phyloP scores from a whole-genome alignment of 2,329 filamentous ascomycete species.

The Aspergillus caelatus region DNA sequence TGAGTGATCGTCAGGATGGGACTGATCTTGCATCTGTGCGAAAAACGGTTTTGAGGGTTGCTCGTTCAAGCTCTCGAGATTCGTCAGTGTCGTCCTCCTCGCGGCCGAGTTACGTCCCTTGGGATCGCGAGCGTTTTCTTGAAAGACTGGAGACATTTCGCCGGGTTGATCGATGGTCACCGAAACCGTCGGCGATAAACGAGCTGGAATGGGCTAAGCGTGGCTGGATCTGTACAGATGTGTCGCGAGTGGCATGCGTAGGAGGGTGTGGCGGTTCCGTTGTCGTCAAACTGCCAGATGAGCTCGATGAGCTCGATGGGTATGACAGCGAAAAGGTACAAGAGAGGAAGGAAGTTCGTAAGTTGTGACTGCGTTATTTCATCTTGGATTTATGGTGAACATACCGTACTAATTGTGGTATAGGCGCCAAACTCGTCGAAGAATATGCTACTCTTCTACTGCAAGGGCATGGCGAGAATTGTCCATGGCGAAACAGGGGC shows the following conservation, averaged over 20 bases:
- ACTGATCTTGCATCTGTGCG: conserved; percentile 25
- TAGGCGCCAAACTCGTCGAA: conserved; percentile 69
- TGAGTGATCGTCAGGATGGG: conserved; percentile 26
- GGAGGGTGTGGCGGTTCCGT: conserved; percentile 82
- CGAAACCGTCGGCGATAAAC: conserved; percentile 81
- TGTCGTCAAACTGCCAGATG: conserved; percentile 74
- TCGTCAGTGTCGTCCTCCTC: conserved; percentile 36
- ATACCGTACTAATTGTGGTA: conserved; percentile 3
- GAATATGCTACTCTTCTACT: conserved; percentile 75
- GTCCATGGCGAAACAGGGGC: conserved; percentile 83
- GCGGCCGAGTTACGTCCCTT: conserved; percentile 77
- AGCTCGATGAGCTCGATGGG: conserved; percentile 59
- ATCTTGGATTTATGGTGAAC: neutral
- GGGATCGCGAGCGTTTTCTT: conserved; percentile 81
- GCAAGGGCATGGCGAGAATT: conserved; percentile 75
- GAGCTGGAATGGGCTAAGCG: conserved; percentile 94
- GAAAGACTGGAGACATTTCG: conserved; percentile 83
- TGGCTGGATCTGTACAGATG: conserved; percentile 84
- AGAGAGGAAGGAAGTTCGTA: conserved; percentile 47
- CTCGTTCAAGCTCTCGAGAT: conserved; percentile 32
- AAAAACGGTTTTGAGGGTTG: conserved; percentile 29
- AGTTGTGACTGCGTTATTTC: conserved; percentile 21
- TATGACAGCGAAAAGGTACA: conserved; percentile 46
- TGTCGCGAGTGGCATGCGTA: conserved; percentile 79
- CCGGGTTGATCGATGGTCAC: conserved; percentile 89